Conservation (phyloP, 1,139 yeast species). For the Nakaseomyces glabratus region DNA sequence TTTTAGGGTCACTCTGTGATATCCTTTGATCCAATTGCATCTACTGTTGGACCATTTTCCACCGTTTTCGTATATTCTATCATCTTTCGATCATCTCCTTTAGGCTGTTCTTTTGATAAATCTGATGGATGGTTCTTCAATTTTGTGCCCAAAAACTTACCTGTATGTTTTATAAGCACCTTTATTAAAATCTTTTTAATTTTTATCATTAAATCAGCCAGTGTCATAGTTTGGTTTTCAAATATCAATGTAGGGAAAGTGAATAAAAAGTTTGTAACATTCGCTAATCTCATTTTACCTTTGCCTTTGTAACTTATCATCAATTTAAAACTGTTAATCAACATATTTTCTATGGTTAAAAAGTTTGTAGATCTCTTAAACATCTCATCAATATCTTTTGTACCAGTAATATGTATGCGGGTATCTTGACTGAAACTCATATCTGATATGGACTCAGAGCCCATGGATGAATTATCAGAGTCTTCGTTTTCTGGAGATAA, state of each 20-base stretch:
- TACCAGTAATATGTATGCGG: conserved; percentile 9
- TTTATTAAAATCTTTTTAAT: conserved; percentile 45
- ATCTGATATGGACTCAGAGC: neutral
- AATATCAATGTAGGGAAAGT: conserved; percentile 46
- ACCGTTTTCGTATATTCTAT: too few species aligned
- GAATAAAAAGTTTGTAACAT: conserved; percentile 51
- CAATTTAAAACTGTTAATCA: conserved; percentile 40
- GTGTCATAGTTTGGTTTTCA: conserved; percentile 42
- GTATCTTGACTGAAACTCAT: conserved; percentile 9
- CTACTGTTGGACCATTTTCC: too few species aligned
- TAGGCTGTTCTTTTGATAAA: too few species aligned
- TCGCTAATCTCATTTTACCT: conserved; percentile 49
- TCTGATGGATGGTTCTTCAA: conserved; percentile 28
- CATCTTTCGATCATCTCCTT: too few species aligned
- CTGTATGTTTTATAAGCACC: conserved; percentile 49
- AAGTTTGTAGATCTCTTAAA: conserved; percentile 49
- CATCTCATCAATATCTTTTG: conserved; percentile 43
- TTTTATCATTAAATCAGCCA: conserved; percentile 44
- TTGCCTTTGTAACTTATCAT: conserved; percentile 51
- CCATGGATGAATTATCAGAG: conserved; percentile 11
- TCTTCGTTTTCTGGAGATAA: conserved; percentile 16
- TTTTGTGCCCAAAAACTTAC: conserved; percentile 50
- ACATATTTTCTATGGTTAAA: conserved; percentile 45
- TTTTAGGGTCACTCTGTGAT: too few species aligned
- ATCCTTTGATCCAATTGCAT: too few species aligned